phyloP scores from a whole-genome alignment of 83 land plant species.

The Picea abies region DNA sequence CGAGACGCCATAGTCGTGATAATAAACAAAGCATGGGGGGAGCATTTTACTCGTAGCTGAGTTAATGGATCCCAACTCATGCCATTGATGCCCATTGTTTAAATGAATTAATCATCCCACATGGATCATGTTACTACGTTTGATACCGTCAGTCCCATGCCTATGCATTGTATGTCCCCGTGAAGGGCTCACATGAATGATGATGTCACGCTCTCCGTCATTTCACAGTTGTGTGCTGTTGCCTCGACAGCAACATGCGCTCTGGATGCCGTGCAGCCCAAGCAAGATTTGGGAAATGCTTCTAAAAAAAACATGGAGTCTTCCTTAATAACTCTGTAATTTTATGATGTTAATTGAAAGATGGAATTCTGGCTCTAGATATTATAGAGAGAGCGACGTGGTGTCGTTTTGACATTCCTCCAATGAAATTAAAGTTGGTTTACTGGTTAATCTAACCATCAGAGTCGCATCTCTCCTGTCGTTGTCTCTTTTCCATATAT shows the following conservation, averaged over 20 bases:
- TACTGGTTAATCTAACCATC: too few species aligned
- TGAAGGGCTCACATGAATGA: conserved; percentile 6
- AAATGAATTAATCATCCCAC: neutral
- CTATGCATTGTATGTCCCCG: neutral
- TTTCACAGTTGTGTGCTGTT: conserved; percentile 8
- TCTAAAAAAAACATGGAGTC: neutral
- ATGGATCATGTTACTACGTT: neutral
- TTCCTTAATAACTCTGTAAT: too few species aligned
- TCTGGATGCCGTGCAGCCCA: neutral
- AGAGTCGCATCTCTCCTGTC: too few species aligned
- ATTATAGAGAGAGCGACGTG: too few species aligned
- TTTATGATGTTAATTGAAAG: too few species aligned
- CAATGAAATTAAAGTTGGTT: too few species aligned
- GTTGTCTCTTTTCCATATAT: too few species aligned
- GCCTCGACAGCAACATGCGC: neutral
- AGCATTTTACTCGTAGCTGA: neutral
- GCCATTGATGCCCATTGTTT: neutral
- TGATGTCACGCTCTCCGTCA: conserved; percentile 2
- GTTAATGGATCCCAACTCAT: neutral
- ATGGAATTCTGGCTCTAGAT: too few species aligned
- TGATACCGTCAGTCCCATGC: neutral
- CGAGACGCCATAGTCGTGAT: neutral
- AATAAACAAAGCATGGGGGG: neutral
- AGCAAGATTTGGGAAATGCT: neutral
- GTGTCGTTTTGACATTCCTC: too few species aligned